phyloP scores from a whole-genome alignment of 2,329 filamentous ascomycete species.

The Penicillium psychrosexuale region DNA sequence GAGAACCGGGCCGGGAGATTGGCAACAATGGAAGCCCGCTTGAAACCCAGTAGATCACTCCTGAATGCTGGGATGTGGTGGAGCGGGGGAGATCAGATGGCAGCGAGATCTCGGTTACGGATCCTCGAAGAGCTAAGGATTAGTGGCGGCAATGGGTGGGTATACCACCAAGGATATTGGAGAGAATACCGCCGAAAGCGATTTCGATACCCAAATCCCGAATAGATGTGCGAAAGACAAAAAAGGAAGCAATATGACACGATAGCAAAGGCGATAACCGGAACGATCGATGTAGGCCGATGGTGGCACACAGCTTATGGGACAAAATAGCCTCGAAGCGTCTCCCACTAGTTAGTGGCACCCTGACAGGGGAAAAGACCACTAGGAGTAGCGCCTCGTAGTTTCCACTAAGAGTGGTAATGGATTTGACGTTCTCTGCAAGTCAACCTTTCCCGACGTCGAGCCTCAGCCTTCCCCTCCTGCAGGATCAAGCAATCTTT shows the following conservation, averaged over 20 bases:
- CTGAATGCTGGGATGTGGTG: neutral
- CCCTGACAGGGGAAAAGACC: conserved; percentile 10
- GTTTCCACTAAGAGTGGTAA: conserved; percentile 17
- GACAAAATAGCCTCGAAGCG: conserved; percentile 21
- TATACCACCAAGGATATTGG: neutral
- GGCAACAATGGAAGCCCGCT: neutral
- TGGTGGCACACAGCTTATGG: conserved; percentile 19
- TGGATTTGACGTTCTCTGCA: conserved; percentile 5
- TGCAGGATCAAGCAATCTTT: neutral
- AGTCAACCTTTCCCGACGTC: conserved; percentile 4
- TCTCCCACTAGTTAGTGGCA: conserved; percentile 24
- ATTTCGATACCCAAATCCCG: neutral
- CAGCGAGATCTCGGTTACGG: conserved; percentile 1
- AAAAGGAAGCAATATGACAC: neutral
- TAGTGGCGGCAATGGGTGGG: neutral
- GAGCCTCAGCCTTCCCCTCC: neutral
- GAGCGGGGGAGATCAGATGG: conserved; percentile 2
- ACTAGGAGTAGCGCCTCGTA: conserved; percentile 25
- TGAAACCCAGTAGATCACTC: neutral
- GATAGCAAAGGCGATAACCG: conserved; percentile 6
- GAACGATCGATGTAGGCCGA: conserved; percentile 13
- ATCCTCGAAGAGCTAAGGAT: neutral
- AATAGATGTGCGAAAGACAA: neutral
- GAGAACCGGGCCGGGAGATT: conserved; percentile 11
- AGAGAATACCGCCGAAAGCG: neutral